Conservation (phyloP, 306 rosid species). For the Comarum palustre region DNA sequence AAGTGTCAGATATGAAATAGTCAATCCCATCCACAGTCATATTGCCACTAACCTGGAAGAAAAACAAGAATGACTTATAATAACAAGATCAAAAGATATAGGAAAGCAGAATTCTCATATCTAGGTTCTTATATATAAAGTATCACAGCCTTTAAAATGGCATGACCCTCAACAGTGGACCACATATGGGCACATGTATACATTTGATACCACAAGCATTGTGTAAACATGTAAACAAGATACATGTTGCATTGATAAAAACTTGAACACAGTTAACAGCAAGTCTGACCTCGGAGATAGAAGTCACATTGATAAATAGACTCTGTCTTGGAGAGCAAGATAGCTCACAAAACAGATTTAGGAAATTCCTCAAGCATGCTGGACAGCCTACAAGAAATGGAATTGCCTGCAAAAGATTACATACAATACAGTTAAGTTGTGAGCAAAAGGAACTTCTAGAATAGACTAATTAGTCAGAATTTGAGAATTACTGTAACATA, state of each 20-base stretch:
- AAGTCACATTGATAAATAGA: constrained; percentile 78
- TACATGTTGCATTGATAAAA: not conserved
- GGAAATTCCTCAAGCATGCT: constrained; percentile 93
- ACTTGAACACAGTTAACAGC: constrained; percentile 10
- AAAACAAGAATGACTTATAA: not conserved
- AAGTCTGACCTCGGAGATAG: constrained; percentile 64
- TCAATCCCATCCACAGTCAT: constrained; percentile 87
- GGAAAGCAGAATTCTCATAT: not conserved
- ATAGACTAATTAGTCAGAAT: not conserved
- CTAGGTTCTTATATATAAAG: not conserved
- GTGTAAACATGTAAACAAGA: constrained; percentile 7
- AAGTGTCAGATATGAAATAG: constrained; percentile 48
- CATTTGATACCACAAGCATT: not conserved
- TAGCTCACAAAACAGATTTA: constrained; percentile 88
- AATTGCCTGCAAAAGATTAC: constrained; percentile 63
- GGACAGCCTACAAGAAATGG: constrained; percentile 98
- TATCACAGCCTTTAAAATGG: not conserved
- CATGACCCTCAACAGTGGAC: not conserved
- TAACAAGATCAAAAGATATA: not conserved
- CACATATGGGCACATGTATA: not conserved
- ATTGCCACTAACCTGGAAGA: constrained; percentile 62
- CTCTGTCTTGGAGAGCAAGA: constrained; percentile 95
- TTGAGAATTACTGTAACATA: too few species aligned
- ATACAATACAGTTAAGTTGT: constrained; percentile 6
- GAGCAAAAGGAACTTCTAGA: not conserved